Conservation (phyloP, 139 green algal genomes). For the Picochlorum costavermella region DNA sequence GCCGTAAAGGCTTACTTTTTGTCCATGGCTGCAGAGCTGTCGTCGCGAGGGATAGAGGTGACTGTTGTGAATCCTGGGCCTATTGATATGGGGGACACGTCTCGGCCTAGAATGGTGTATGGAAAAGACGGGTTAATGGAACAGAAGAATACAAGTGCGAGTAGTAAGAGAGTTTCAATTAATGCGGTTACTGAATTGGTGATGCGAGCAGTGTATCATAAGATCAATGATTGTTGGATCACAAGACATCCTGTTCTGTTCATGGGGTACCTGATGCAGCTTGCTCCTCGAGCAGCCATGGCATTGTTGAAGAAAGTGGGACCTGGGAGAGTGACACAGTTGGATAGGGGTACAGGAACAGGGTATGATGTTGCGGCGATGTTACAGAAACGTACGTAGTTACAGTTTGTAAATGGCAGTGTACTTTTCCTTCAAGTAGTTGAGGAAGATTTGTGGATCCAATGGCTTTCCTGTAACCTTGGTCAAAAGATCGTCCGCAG, state of each 20-base stretch:
- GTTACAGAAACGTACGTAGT: constrained; percentile 21
- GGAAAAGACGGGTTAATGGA: constrained; percentile 37
- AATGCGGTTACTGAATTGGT: constrained; percentile 50
- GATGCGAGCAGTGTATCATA: constrained; percentile 46
- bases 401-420: constrained; percentile 57
- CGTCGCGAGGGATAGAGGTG: constrained; percentile 47
- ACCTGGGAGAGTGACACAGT: constrained; percentile 39
- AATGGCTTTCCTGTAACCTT: constrained; percentile 62
- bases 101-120: constrained; percentile 43
- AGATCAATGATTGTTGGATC: constrained; percentile 70
- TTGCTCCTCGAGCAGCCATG: constrained; percentile 46
- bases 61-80: constrained; percentile 75
- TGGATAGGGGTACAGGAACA: constrained; percentile 42
- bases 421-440: constrained; percentile 76
- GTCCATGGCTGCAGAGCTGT: constrained; percentile 56
- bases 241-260: constrained; percentile 66
- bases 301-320: constrained; percentile 59
- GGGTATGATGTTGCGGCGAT: constrained; percentile 50
- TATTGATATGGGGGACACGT: constrained; percentile 25
- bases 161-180: constrained; percentile 28
- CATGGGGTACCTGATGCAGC: constrained; percentile 44
- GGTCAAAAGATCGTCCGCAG: constrained; percentile 74
- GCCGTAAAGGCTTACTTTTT: constrained; percentile 66
- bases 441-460: constrained; percentile 62
- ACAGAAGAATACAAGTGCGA: constrained; percentile 12